Conservation (phyloP, 306 rosid species). For the Medicago ruthenica region DNA sequence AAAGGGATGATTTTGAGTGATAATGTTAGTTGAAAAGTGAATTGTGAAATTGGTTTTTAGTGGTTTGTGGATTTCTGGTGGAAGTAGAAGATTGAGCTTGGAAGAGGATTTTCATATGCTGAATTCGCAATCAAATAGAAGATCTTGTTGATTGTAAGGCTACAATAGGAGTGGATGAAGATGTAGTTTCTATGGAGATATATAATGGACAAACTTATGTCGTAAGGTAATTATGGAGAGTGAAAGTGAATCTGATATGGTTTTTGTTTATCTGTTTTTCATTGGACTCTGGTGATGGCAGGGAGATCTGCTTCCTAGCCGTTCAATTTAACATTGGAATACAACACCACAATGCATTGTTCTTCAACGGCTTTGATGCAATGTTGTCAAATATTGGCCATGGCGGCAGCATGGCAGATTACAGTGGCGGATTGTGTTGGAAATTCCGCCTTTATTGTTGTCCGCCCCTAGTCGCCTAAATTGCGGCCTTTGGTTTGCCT, state of each 20-base stretch:
- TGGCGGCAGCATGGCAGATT: too few relatives aligned
- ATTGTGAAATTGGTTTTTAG: neutral
- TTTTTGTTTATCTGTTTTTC: neutral
- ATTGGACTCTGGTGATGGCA: neutral
- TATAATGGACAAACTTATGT: neutral
- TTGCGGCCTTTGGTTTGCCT: too few relatives aligned
- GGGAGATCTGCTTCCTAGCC: neutral
- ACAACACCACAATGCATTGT: too few relatives aligned
- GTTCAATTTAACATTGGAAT: too few relatives aligned
- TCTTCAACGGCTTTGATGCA: too few relatives aligned
- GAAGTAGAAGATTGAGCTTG: neutral
- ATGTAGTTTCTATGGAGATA: neutral
- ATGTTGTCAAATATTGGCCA: too few relatives aligned
- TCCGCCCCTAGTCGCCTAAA: too few relatives aligned
- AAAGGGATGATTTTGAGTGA: neutral
- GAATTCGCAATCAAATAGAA: constrained; percentile 4
- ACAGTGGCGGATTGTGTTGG: too few relatives aligned
- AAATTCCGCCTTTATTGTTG: too few relatives aligned
- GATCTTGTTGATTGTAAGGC: constrained; percentile 2
- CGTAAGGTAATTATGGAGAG: neutral
- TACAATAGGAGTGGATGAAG: neutral
- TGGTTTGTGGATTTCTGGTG: constrained; percentile 10
- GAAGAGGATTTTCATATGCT: neutral
- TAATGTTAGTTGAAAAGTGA: neutral
- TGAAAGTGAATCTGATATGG: neutral